Evolutionary conservation across 306 rosid genomes (phyloP).

Genomic region (Cicer pinnatifidum): DNA sequence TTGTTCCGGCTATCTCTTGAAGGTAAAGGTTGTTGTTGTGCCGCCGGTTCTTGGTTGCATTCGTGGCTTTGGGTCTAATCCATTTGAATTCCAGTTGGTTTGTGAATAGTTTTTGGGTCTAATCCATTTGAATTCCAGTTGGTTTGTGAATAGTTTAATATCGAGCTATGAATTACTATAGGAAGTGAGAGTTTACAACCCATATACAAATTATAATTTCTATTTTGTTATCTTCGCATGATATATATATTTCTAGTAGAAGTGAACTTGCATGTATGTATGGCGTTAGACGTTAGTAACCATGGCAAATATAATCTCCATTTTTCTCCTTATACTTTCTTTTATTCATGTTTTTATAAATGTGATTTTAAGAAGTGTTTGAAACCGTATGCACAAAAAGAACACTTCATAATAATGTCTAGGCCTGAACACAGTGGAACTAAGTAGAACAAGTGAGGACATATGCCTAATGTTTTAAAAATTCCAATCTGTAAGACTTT

Average conservation of each 20-base stretch:
- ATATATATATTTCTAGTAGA: conserved; percentile 2
- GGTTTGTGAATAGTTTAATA: conserved; percentile 25
- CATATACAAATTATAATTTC: conserved; percentile 12
- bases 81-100: conserved; percentile 14
- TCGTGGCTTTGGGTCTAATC: conserved; percentile 29
- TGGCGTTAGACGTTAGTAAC: not conserved
- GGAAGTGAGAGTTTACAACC: conserved; percentile 34
- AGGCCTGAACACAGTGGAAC: too few species aligned
- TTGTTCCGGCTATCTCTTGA: conserved; percentile 34
- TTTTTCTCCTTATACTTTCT: not conserved
- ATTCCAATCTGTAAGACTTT: too few species aligned
- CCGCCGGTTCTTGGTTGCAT: conserved; percentile 44
- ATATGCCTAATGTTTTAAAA: too few species aligned
- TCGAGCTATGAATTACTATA: not conserved
- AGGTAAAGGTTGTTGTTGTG: conserved; percentile 20
- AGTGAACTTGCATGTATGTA: conserved; percentile 19
- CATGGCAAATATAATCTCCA: not conserved
- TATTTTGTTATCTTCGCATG: not conserved
- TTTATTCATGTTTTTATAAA: too few species aligned
- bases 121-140: conserved; percentile 13
- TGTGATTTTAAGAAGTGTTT: too few species aligned
- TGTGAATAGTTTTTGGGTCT: conserved; percentile 33
- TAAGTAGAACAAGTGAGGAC: too few species aligned
- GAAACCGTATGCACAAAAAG: too few species aligned
- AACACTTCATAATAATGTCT: too few species aligned